A percentile compares a stretch with the other conserved stretches of the same genome.
Evolutionary conservation across 768 basidiomycete genomes (phyloP).

Genomic region (Kondoa subrosea): DNA sequence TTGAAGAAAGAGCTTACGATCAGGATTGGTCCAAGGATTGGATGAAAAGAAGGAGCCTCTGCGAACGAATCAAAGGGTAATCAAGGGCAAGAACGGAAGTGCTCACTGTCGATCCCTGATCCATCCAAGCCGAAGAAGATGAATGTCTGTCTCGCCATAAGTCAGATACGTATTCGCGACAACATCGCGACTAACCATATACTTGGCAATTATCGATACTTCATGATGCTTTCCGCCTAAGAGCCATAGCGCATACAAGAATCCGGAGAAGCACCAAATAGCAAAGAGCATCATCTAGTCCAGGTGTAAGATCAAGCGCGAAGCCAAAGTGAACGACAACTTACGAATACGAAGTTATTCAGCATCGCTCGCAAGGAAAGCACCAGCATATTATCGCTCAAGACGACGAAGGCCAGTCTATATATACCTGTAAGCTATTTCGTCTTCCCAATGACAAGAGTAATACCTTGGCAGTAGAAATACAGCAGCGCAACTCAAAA

Average conservation of each 20-base stretch:
- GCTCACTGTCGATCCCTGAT: constrained; percentile 18
- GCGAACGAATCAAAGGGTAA: neutral
- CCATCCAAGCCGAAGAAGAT: constrained; percentile 15
- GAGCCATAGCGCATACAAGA: neutral
- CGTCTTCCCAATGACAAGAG: too few relatives aligned
- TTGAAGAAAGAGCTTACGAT: constrained; percentile 8
- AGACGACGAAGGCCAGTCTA: neutral
- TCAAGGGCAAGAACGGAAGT: neutral
- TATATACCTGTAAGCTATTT: neutral
- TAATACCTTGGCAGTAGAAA: constrained; percentile 9
- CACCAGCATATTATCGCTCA: constrained; percentile 5
- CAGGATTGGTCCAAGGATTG: constrained; percentile 21
- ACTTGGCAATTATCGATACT: constrained; percentile 1
- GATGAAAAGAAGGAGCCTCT: constrained; percentile 23
- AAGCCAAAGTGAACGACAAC: neutral
- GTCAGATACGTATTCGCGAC: neutral
- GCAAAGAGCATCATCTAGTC: constrained; percentile 8
- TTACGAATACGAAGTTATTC: neutral
- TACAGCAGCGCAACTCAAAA: constrained; percentile 3
- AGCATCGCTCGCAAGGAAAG: constrained; percentile 4
- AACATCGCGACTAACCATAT: neutral
- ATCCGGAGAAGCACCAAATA: constrained; percentile 9
- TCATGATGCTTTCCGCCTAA: constrained; percentile 1
- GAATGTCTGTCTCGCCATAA: neutral
- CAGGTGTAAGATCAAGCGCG: neutral